Evolutionary conservation across 495 filamentous ascomycete species (phyloP).

Genomic region (Penicillium turbatum): DNA sequence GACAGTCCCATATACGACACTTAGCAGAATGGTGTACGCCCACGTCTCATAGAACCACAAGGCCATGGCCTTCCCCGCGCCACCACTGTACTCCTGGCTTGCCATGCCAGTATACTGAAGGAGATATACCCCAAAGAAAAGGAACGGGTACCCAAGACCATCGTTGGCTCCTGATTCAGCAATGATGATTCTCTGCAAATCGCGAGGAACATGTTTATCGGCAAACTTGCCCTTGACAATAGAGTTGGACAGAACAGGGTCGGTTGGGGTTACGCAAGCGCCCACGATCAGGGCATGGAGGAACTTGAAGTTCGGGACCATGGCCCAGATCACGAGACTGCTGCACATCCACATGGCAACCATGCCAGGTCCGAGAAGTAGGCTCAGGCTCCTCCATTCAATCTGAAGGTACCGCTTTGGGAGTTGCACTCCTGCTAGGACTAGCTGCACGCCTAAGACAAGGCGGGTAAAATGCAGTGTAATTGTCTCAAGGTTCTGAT

Average conservation of each 20-base stretch:
- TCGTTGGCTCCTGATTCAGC: conserved; percentile 92
- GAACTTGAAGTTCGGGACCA: conserved; percentile 69
- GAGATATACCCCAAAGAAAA: conserved; percentile 80
- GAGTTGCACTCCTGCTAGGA: conserved; percentile 86
- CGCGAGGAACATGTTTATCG: conserved; percentile 79
- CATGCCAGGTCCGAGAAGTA: conserved; percentile 86
- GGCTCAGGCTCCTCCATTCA: conserved; percentile 73
- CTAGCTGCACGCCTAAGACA: conserved; percentile 86
- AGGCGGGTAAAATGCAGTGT: conserved; percentile 84
- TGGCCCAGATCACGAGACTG: conserved; percentile 69
- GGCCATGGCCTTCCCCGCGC: conserved; percentile 62
- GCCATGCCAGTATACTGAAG: conserved; percentile 66
- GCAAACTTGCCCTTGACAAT: conserved; percentile 95
- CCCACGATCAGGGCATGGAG: conserved; percentile 75
- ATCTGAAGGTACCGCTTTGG: conserved; percentile 75
- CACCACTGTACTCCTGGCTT: conserved; percentile 54
- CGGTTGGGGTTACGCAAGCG: conserved; percentile 86
- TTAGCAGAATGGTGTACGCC: conserved; percentile 77
- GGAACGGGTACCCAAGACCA: conserved; percentile 87
- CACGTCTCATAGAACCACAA: conserved; percentile 87
- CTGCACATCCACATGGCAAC: conserved; percentile 83
- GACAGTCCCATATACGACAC: conserved; percentile 68
- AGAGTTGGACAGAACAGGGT: conserved; percentile 82
- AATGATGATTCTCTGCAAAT: conserved; percentile 79
- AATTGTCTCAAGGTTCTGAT: conserved; percentile 55